Evolutionary conservation across 352 stramenopile genomes (phyloP), one percentile per base, ranked within the genome.

Genomic region (Phytophthora hibernalis): DNA sequence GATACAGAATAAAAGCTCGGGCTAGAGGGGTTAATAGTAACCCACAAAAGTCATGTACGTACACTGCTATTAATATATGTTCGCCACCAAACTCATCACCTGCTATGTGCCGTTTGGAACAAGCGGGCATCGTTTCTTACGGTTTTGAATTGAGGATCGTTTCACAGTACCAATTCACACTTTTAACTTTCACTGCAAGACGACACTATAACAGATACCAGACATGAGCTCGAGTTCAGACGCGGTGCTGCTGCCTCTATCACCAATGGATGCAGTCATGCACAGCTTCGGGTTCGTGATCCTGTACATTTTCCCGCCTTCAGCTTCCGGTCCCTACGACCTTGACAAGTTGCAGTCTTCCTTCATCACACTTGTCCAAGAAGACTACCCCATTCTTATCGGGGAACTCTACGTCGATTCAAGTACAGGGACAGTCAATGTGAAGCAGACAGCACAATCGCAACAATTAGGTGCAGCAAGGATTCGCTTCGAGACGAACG

Each of bases 211-310:
- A 28, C 24, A 28, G 24, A 5, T 28, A 5, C 24, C 24, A 2
- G 5, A 28, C 24, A 28, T 28, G 24, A 28, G 24, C n/a, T n/a
- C n/a, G n/a, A n/a, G n/a, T n/a, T n/a, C n/a, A n/a, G n/a, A n/a
- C n/a, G n/a, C n/a, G n/a, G n/a, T n/a, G 3, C 16, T 74, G 24
- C 33, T 76, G 35, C 65, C 59, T 45, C 56, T 90, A 26, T 85
- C 83, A 10, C 74, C 72, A 40, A 77, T 89, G 61, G 80, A 91
- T 49, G 69, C 72, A 3, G 61, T 79, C 53, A 87, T 90, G 77
- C 63, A 57, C 28, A 57, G 40, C 24, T 77, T 86, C 44, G 64
- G 65, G 21, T 67, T 91, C 54, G 74, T 70, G 40, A 72, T 88
- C 11, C 53, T 91, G 58, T 88, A 85, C 70, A 67, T 91, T 18